Percentiles rank a stretch among this genome's conserved stretches.
Conservation (phyloP, 1,139 yeast species). For the Pneumocystis canis region DNA sequence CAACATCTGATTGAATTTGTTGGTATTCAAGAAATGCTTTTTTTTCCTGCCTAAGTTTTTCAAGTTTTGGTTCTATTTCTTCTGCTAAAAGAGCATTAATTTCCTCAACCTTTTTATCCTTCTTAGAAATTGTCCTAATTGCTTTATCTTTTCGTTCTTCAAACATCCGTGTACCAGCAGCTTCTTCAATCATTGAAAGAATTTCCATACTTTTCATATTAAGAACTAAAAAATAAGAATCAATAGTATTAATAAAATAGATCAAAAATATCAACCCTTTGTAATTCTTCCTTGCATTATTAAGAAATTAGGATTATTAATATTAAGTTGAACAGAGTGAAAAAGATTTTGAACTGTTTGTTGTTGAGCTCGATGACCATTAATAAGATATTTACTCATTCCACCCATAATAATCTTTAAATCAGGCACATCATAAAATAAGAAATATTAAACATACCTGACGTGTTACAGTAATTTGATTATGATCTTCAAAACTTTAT, state of each 20-base stretch:
- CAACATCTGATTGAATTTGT: conserved; percentile 67
- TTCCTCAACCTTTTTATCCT: conserved; percentile 69
- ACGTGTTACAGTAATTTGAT: conserved; percentile 80
- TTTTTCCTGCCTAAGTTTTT: conserved; percentile 66
- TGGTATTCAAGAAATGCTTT: conserved; percentile 73
- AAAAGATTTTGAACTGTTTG: conserved; percentile 79
- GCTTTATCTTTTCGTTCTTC: conserved; percentile 91
- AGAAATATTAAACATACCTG: conserved; percentile 29
- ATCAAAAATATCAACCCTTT: conserved; percentile 27
- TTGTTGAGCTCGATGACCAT: conserved; percentile 94
- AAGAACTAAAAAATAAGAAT: conserved; percentile 34
- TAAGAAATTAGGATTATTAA: conserved; percentile 89
- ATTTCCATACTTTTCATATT: conserved; percentile 92
- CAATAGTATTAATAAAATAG: background rate
- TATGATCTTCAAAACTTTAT: conserved; percentile 44
- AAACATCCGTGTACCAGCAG: conserved; percentile 93
- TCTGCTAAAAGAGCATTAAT: conserved; percentile 59
- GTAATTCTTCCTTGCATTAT: conserved; percentile 99
- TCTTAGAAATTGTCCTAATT: conserved; percentile 77
- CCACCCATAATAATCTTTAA: conserved; percentile 63
- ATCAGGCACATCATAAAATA: background rate
- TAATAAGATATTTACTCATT: conserved; percentile 76
- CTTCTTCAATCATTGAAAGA: conserved; percentile 84
- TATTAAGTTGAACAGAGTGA: conserved; percentile 88
- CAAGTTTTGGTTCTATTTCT: conserved; percentile 87